Evolutionary conservation across 2,329 filamentous ascomycete species (phyloP).

Genomic region (Colletotrichum viniferum): DNA sequence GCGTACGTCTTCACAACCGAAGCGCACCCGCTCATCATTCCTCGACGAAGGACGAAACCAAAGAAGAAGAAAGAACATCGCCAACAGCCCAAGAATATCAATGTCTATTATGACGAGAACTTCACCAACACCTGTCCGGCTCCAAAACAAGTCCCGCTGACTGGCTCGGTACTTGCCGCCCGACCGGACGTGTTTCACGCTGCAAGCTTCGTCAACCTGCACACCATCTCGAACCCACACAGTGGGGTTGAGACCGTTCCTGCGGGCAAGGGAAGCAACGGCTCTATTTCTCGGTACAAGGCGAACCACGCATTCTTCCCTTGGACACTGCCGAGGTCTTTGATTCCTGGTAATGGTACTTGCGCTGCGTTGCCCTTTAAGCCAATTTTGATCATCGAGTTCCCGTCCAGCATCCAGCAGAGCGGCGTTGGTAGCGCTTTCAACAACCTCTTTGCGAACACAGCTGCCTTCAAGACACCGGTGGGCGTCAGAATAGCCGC

Average conservation of each 20-base stretch:
- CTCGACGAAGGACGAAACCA: slow-evolving; percentile 43
- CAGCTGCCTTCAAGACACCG: slow-evolving; percentile 25
- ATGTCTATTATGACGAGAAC: slow-evolving; percentile 43
- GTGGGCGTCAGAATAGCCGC: slow-evolving; percentile 33
- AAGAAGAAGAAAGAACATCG: slow-evolving; percentile 21
- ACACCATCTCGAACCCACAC: slow-evolving; percentile 74
- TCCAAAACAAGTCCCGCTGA: slow-evolving; percentile 65
- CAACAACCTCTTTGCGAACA: slow-evolving; percentile 47
- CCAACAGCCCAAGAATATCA: slow-evolving; percentile 25
- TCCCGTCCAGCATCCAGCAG: slow-evolving; percentile 52
- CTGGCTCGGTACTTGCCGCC: slow-evolving; percentile 79
- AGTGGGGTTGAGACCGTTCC: slow-evolving; percentile 39
- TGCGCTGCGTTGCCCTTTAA: slow-evolving; percentile 75
- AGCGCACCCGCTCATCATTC: slow-evolving; percentile 90
- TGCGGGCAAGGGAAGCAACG: slow-evolving; percentile 46
- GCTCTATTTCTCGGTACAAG: slow-evolving; percentile 41
- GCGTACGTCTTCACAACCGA: slow-evolving; percentile 96
- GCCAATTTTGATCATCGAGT: slow-evolving; percentile 71
- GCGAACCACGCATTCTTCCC: slow-evolving; percentile 88
- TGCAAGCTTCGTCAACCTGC: slow-evolving; percentile 80
- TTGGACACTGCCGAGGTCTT: slow-evolving; percentile 82
- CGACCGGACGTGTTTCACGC: slow-evolving; percentile 87
- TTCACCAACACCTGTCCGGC: slow-evolving; percentile 71
- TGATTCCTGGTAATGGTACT: slow-evolving; percentile 79
- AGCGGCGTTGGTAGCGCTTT: slow-evolving; percentile 38